phyloP scores from a whole-genome alignment of 208 protist species.

The Trypanosoma conorhini region DNA sequence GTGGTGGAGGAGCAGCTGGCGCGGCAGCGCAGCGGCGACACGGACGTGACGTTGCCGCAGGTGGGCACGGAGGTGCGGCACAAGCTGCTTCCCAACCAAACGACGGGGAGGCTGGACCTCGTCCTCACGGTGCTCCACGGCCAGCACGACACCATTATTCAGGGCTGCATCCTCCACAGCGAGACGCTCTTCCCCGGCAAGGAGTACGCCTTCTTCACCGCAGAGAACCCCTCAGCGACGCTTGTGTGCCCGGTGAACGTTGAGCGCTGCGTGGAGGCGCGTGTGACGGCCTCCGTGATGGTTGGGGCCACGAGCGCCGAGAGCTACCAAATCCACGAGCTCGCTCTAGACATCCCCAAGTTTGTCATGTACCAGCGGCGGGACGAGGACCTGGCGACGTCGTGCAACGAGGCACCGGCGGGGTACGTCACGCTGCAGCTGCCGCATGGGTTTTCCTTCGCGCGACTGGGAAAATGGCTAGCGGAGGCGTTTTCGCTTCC shows the following conservation, averaged over 20 bases:
- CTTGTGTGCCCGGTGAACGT: slow-evolving; percentile 68
- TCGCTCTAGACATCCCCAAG: slow-evolving; percentile 68
- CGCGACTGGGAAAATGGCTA: slow-evolving; percentile 45
- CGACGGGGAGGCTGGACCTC: slow-evolving; percentile 38
- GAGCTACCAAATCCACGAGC: slow-evolving; percentile 86
- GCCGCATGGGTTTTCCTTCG: slow-evolving; percentile 37
- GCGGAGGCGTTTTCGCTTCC: slow-evolving; percentile 53
- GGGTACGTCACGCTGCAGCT: slow-evolving; percentile 57
- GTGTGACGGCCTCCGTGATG: slow-evolving; percentile 73
- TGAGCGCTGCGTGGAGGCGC: slow-evolving; percentile 51
- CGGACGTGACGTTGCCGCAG: slow-evolving; percentile 62
- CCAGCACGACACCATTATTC: slow-evolving; percentile 55
- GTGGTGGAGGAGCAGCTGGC: slow-evolving; percentile 69
- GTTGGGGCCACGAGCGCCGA: slow-evolving; percentile 66
- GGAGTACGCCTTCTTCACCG: slow-evolving; percentile 45
- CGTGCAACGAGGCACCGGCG: slow-evolving; percentile 30
- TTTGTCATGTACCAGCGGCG: slow-evolving; percentile 82
- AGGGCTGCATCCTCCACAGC: slow-evolving; percentile 66
- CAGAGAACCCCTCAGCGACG: slow-evolving; percentile 33
- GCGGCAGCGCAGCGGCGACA: slow-evolving; percentile 45
- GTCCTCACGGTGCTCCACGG: slow-evolving; percentile 34
- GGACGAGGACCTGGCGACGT: slow-evolving; percentile 19
- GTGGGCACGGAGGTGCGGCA: slow-evolving; percentile 48
- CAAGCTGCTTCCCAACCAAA: slow-evolving; percentile 30
- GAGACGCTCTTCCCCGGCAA: slow-evolving; percentile 43